Evolutionary conservation across 2,329 filamentous ascomycete species (phyloP).

Genomic region (Pezicula rhizophila): DNA sequence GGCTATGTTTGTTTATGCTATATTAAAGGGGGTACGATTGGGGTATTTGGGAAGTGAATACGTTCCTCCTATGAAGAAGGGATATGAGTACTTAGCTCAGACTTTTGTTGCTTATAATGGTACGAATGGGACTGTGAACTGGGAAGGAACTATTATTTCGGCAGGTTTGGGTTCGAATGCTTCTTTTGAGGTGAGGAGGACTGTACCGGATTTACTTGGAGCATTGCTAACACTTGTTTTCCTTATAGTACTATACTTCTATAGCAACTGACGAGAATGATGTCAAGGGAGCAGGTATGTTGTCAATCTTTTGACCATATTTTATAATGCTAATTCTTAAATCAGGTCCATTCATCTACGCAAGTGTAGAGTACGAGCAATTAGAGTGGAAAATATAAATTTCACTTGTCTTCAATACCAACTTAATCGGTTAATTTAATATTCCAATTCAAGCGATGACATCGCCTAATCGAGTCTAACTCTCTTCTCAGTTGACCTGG

Average conservation of each 20-base stretch:
- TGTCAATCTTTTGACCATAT: no score
- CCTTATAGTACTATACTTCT: conserved; percentile 16
- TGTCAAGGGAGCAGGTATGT: conserved; percentile 14
- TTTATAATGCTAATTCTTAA: no score
- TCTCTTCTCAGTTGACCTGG: no score
- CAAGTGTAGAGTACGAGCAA: conserved; percentile 13
- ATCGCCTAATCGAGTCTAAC: no score
- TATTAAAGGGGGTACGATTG: conserved; percentile 30
- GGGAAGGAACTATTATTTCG: conserved; percentile 18
- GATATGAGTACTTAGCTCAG: conserved; percentile 14
- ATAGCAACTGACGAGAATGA: conserved; percentile 14
- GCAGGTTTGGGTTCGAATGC: conserved; percentile 16
- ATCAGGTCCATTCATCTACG: conserved; percentile 16
- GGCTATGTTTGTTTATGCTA: conserved; percentile 32
- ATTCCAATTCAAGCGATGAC: no score
- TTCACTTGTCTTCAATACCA: no score
- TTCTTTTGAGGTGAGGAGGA: conserved; percentile 15
- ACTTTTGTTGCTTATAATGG: conserved; percentile 11
- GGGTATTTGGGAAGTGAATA: conserved; percentile 25
- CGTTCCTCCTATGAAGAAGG: conserved; percentile 11
- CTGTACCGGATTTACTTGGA: no score
- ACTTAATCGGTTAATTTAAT: no score
- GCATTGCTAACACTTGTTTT: not conserved
- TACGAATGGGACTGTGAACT: conserved; percentile 13
- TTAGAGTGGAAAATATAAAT: not conserved